phyloP scores from a whole-genome alignment of 176 grass and related monocot genomes.

The Rhynchospora pubera region DNA sequence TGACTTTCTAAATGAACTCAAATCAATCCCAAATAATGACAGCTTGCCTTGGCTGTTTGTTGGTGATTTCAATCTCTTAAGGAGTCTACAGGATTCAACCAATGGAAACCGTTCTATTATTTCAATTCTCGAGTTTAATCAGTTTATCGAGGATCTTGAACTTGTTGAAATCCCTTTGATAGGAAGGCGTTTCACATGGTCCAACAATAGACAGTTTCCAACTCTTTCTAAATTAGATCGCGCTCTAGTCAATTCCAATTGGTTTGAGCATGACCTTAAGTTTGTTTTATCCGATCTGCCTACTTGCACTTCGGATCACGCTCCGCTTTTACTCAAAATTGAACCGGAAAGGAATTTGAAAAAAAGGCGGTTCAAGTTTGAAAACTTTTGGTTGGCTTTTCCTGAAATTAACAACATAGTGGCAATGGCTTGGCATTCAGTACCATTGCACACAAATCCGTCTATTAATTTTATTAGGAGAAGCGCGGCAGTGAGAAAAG shows the following conservation, averaged over 20 bases:
- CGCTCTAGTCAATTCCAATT: too few species aligned
- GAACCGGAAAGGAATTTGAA: background rate
- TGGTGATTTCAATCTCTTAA: too few species aligned
- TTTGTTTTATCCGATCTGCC: background rate
- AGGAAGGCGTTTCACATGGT: background rate
- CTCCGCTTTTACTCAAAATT: background rate
- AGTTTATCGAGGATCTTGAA: background rate
- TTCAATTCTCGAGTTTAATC: background rate
- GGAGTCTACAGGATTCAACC: background rate
- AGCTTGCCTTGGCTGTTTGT: background rate
- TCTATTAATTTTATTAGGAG: too few species aligned
- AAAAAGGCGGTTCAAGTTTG: too few species aligned
- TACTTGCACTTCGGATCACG: too few species aligned
- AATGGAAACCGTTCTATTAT: background rate
- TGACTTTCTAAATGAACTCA: background rate
- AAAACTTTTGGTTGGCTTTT: too few species aligned
- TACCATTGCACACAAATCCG: too few species aligned
- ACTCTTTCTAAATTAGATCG: background rate
- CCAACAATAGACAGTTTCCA: background rate
- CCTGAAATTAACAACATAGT: too few species aligned
- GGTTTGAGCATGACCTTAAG: background rate
- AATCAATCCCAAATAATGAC: background rate
- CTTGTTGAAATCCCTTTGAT: background rate
- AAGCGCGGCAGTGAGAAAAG: too few species aligned
- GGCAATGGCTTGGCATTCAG: too few species aligned